Evolutionary conservation across 1,284 basidiomycete species (phyloP), one percentile per base, ranked within the genome.

Genomic region (Irpex sp.): DNA sequence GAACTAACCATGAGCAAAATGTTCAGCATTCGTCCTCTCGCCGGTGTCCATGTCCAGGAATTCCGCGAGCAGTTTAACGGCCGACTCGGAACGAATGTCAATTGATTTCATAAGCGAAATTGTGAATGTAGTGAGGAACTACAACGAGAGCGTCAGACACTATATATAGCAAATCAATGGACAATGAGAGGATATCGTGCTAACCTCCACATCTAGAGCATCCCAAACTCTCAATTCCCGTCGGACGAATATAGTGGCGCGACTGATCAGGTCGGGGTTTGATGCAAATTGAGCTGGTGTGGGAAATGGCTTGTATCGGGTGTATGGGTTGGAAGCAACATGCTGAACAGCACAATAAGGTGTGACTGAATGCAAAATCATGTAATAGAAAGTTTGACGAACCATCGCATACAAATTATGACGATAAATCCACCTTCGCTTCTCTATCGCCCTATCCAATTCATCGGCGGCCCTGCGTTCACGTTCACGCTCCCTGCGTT

Each of bases 211-310:
- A 71, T 95, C 93, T 15, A 93, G 76, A 69, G 87, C 84, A 13
- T 84, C 81, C 94, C 94, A 96, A 2, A 95, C 88, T 53, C 85
- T 85, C 51, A 96, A 77, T 72, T 97, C 94, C 49, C 94, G 82
- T 43, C 92, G 81, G n/a, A 96, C 74, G 70, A 95, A 97, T 9
- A 81, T 81, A 0, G 87, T 92, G 17, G 92, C 89, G 7, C 92
- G 83, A 63, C 85, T 87, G 63, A 92, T 83, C 13, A 88, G 77
- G 68, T 93, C 90, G 47, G 81, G 81, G 17, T 92, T 91, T 1
- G 87, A 82, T 31, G 91, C 66, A 68, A 95, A 93, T 70, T 93
- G 91, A 1, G 87, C 75, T 1, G 94, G 93, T 0, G 87, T 88
- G 5, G 93, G 93, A 68, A 86, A 92, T 17, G 93, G 91, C 9